A percentile compares a stretch with the other conserved stretches of the same genome.
These are phyloP conservation scores for Coniosporium apollinis DNA, from an alignment of 495 filamentous ascomycete species.

Conservation along the genomic window DNA sequence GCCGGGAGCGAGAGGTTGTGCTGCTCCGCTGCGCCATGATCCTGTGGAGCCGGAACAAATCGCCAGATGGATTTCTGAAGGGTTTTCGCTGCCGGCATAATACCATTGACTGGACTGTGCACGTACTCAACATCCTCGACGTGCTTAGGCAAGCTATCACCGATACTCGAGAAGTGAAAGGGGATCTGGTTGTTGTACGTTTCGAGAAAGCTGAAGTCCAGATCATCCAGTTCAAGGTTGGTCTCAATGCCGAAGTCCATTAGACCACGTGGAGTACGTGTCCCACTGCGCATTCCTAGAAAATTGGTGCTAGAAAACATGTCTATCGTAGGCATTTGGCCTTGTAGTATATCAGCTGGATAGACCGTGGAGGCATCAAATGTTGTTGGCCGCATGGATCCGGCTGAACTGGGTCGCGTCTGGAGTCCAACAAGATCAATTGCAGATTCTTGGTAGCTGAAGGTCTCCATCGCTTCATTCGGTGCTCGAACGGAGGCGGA, in stretches of 20 bases:
- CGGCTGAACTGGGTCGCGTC: not conserved
- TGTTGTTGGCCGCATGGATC: not conserved
- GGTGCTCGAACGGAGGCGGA: not conserved
- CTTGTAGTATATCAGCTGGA: constrained; percentile 3
- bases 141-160: no score
- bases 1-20: constrained; percentile 33
- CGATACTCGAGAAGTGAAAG: constrained; percentile 13
- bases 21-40: constrained; percentile 36
- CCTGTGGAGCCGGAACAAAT: constrained; percentile 34
- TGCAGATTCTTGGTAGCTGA: no score
- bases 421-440: constrained; percentile 5
- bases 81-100: not conserved
- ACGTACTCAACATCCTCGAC: no score
- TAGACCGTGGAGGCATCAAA: constrained; percentile 6
- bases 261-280: constrained; percentile 18
- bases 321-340: constrained; percentile 3
- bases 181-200: constrained; percentile 35
- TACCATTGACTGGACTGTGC: constrained; percentile 24
- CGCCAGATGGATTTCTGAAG: constrained; percentile 34
- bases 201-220: constrained; percentile 42
- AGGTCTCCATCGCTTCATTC: no score
- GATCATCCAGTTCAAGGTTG: constrained; percentile 41
- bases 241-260: constrained; percentile 34
- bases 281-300: not conserved
- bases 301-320: constrained; percentile 11